These are phyloP conservation scores for Hirsutella minnesotensis DNA, from an alignment of 2,329 filamentous ascomycete genomes.

Conservation along the genomic window DNA sequence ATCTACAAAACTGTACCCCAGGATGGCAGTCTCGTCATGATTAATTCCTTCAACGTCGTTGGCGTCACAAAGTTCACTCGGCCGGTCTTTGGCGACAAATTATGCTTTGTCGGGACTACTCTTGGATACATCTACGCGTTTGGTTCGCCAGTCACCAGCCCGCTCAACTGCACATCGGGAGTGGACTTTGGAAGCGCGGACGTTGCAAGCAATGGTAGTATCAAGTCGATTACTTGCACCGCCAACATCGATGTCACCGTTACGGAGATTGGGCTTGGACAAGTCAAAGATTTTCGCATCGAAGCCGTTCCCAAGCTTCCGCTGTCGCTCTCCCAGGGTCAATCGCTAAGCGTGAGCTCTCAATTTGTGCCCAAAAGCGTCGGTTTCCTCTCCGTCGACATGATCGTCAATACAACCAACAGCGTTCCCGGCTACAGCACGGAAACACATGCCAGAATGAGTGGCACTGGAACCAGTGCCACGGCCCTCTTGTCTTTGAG, in stretches of 20 bases:
- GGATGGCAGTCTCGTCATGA: constrained; percentile 30
- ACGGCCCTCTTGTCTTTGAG: constrained; percentile 32
- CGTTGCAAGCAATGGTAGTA: constrained; percentile 20
- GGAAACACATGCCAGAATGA: constrained; percentile 32
- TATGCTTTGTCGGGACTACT: constrained; percentile 40
- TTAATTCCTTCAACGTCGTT: constrained; percentile 38
- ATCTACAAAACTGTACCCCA: constrained; percentile 40
- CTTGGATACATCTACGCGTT: constrained; percentile 41
- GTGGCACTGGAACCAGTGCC: constrained; percentile 34
- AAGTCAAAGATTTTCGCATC: constrained; percentile 23
- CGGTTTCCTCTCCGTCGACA: constrained; percentile 34
- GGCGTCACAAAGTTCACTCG: constrained; percentile 44
- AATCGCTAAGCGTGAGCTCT: constrained; percentile 29
- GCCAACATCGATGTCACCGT: constrained; percentile 33
- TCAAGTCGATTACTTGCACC: constrained; percentile 29
- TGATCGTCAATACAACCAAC: constrained; percentile 37
- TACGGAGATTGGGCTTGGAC: constrained; percentile 21
- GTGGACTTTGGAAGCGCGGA: constrained; percentile 33
- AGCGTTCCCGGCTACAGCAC: constrained; percentile 30
- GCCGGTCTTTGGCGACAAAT: constrained; percentile 44
- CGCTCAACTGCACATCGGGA: constrained; percentile 40
- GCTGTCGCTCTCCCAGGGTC: constrained; percentile 19
- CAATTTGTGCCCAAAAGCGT: constrained; percentile 32
- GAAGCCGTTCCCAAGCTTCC: constrained; percentile 19
- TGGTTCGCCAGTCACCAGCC: constrained; percentile 40